Base-by-base conservation (phyloP, 148 eudicot genomes). In the Heliamphora exappendiculata region DNA sequence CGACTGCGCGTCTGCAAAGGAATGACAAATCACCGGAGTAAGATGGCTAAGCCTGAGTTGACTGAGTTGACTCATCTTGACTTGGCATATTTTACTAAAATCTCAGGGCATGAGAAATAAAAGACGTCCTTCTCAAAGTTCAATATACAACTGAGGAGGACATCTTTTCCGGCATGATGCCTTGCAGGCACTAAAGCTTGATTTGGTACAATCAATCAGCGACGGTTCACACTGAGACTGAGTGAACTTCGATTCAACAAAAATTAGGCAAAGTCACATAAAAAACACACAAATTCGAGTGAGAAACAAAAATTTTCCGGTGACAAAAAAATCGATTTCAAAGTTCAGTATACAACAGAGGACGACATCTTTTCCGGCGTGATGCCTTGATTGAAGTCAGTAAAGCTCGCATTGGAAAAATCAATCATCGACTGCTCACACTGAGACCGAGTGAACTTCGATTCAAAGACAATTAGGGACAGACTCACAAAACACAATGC, bases 1-100 rank as follows among this genome's bases (percentile, higher is more conserved):
- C 4, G 97, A 85, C 62, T 93, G 87, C 10, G 88, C 82, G 58
- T 82, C 93, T 93, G 86, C 51, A 77, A 73, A 79, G 47, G 33
- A 47, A 39, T 16, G 31, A 49, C 5, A 64, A 33, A 5, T n/a
- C 53, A 37, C 12, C 37, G 51, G 64, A 4, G 44, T 41, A 1
- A 58, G 31, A 28, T 37, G 74, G 49, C 51, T 60, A 37, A 29
- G 44, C 44, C 10, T n/a, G 71, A 64, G 71, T 49, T 29, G 44
- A 62, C 10, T n/a, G 71, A 64, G 71, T 49, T 13, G 29, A 60
- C 42, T 75, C 77, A n/a, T 11, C 29, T 7, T 0, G 44, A 53
- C 9, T 72, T 29, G 29, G 31, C 10, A 53, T 17, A 16, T 45
- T 70, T 70, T 70, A 11, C 22, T 4, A 16, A 41, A 8, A 62